These are phyloP conservation scores for Pythium dissimile DNA, from an alignment of 352 stramenopile genomes.

Conservation along the genomic window DNA sequence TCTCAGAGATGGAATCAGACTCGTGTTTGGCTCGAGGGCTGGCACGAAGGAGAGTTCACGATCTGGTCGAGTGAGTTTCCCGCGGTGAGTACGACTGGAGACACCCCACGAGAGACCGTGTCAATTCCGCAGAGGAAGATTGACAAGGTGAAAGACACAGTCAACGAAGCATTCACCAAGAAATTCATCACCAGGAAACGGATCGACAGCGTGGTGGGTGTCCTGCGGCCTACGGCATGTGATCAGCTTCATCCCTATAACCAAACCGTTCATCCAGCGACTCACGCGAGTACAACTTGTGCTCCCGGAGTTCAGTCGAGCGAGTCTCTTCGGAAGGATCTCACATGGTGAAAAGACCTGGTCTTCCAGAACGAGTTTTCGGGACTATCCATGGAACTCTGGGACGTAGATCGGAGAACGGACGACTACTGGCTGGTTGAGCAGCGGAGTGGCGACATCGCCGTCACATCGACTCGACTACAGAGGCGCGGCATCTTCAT, in stretches of 20 bases:
- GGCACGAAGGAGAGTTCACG: slow-evolving; percentile 15
- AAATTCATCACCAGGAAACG: background rate
- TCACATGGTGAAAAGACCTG: slow-evolving; percentile 4
- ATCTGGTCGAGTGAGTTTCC: slow-evolving; percentile 6
- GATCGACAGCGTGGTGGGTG: slow-evolving; percentile 10
- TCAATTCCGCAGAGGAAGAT: slow-evolving; percentile 11
- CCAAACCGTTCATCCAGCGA: slow-evolving; percentile 11
- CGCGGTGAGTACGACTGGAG: slow-evolving; percentile 1
- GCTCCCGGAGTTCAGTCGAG: background rate
- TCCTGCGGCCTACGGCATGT: slow-evolving; percentile 6
- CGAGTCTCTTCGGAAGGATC: slow-evolving; percentile 7
- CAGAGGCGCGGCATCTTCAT: background rate
- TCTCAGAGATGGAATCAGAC: slow-evolving; percentile 8
- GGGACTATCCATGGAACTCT: slow-evolving; percentile 3
- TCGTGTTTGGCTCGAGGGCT: slow-evolving; percentile 8
- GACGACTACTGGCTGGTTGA: slow-evolving; percentile 2
- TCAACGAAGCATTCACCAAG: background rate
- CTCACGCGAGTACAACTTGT: slow-evolving; percentile 1
- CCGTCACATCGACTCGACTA: background rate
- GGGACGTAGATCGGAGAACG: background rate
- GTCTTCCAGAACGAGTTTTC: slow-evolving; percentile 13
- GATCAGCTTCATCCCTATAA: slow-evolving; percentile 17
- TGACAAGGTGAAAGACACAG: slow-evolving; percentile 1
- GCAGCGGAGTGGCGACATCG: background rate
- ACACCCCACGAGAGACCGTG: background rate